Base-by-base conservation (phyloP, 164 flowering plant species). In the Aristolochia californica region DNA sequence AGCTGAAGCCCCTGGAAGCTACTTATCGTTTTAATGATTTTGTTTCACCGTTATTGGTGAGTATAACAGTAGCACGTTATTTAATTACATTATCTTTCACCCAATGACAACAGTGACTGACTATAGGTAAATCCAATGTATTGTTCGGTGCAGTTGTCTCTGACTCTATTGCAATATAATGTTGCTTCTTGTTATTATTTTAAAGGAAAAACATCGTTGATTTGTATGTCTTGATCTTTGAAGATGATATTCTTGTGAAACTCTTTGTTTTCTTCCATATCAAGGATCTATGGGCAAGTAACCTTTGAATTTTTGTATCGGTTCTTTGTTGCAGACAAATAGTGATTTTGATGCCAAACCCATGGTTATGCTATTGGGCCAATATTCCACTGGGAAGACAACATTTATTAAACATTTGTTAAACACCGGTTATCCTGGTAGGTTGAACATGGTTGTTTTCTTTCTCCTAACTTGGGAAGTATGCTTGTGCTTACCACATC, bases 361-460 rank as follows among this genome's bases (percentile, higher is more conserved):
- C 5, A 94, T 94, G 99, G 97, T 94, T 57, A 94, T 94, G 99
- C 90, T 94, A 48, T 71, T 94, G 83, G 99, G 99, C 48, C 99
- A 94, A 62, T 94, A 94, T 60, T 94, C 99, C 22, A 94, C 99
- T 21, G 99, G 99, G 43, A 94, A 94, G 75, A 94, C 99, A n/a
- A 94, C 99, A 54, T 94, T 94, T 62, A 90, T 94, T 30, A 94
- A 87, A 48, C 97, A 94, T 75, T 54, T 94, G 68, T 86, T 94
- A 10, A 71, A 66, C 73, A 57, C 75, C 64, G 70, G 75, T 66
- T 94, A 94, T 71, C 99, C 99, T 69, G 99, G 99, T 73, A 67
- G 71, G 66, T 64, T 45, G 28, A 43, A 34, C 5, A 50, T 60
- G 18, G 50, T 13, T 56, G 54, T 45, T 60, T n/a, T 45, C 45